phyloP scores from a whole-genome alignment of 306 rosid species.

The Lablab purpureus region DNA sequence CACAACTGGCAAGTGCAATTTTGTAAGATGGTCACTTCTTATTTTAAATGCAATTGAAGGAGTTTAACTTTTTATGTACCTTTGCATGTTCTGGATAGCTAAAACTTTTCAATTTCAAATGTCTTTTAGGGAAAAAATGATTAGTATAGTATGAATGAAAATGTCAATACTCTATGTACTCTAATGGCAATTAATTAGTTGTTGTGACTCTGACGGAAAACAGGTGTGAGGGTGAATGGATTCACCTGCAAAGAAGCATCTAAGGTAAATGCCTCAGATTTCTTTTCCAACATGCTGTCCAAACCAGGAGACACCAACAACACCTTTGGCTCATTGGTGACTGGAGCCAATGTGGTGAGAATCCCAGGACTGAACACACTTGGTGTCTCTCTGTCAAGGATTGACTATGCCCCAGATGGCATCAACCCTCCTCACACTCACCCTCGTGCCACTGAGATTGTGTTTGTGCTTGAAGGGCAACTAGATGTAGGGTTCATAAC shows the following conservation, averaged over 20 bases:
- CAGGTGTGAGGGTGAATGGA: conserved; percentile 77
- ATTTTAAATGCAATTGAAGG: too few relatives aligned
- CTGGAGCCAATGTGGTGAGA: conserved; percentile 72
- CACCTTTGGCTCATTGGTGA: conserved; percentile 71
- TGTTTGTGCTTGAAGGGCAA: conserved; percentile 74
- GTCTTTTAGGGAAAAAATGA: too few relatives aligned
- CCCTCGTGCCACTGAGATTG: conserved; percentile 92
- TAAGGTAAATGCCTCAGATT: conserved; percentile 66
- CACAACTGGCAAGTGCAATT: background rate
- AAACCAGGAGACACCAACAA: conserved; percentile 77
- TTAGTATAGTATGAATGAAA: too few relatives aligned
- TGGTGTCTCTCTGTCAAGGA: conserved; percentile 79
- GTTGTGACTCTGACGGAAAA: conserved; percentile 16
- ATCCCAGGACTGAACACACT: conserved; percentile 94
- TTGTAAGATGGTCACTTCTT: background rate
- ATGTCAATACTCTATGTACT: background rate
- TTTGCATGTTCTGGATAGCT: too few relatives aligned
- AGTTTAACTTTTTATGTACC: too few relatives aligned
- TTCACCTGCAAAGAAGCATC: conserved; percentile 72
- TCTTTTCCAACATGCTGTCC: conserved; percentile 62
- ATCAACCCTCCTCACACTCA: conserved; percentile 95
- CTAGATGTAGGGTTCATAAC: conserved; percentile 86
- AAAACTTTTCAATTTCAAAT: background rate
- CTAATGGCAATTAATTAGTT: background rate
- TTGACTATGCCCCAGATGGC: conserved; percentile 91